Evolutionary conservation across 345 rosid genomes (phyloP).

Genomic region (Citrus australasica): DNA sequence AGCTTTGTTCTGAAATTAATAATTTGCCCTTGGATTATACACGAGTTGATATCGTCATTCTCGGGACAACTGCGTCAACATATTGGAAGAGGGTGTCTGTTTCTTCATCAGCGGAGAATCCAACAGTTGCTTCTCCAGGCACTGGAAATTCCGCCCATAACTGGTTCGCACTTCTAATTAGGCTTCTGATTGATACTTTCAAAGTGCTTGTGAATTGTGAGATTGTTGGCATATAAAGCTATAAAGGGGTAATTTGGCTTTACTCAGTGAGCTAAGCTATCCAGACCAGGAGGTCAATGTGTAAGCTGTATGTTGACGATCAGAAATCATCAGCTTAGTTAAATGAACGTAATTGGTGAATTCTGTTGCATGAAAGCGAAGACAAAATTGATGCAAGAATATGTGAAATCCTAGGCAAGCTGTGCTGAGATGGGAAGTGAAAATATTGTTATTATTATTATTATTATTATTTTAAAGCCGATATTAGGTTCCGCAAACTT

Average conservation of each 20-base stretch:
- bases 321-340: not conserved
- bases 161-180: not conserved
- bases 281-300: not conserved
- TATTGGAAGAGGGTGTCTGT: not conserved
- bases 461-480: not conserved
- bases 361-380: not conserved
- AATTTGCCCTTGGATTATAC: not conserved
- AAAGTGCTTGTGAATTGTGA: not conserved
- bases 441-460: not conserved
- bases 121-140: slow-evolving; percentile 1
- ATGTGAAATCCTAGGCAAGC: slow-evolving; percentile 3
- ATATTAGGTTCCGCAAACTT: not conserved
- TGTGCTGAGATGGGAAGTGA: not conserved
- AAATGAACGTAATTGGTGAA: not conserved
- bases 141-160: slow-evolving; percentile 25
- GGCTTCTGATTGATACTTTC: slow-evolving; percentile 9
- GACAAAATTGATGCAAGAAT: not conserved
- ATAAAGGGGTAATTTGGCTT: not conserved
- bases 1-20: not conserved
- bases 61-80: not conserved
- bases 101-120: slow-evolving; percentile 24
- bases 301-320: not conserved
- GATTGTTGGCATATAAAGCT: not conserved
- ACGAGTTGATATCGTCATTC: not conserved
- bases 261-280: not conserved